Conservation (phyloP, 345 rosid species). For the Linum trigynum region DNA sequence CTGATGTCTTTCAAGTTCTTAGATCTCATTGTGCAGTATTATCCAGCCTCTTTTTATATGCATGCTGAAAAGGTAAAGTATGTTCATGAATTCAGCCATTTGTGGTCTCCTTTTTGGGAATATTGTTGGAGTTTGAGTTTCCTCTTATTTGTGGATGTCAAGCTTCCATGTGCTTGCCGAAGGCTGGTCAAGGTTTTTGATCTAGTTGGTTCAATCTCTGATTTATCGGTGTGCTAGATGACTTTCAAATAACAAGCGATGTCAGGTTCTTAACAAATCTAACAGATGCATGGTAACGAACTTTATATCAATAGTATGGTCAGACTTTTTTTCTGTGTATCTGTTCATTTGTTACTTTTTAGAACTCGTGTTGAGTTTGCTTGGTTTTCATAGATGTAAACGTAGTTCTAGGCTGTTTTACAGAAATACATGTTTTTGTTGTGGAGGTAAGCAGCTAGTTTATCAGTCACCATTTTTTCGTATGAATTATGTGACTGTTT, state of each 20-base stretch:
- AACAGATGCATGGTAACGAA: too few species aligned
- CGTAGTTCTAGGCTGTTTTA: background rate
- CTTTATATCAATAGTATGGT: too few species aligned
- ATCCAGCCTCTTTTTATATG: conserved; percentile 54
- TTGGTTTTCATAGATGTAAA: background rate
- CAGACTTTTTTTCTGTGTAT: too few species aligned
- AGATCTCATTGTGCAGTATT: conserved; percentile 53
- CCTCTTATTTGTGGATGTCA: too few species aligned
- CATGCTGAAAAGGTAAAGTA: conserved; percentile 66
- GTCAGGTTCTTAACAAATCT: too few species aligned
- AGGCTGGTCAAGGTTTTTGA: too few species aligned
- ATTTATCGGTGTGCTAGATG: background rate
- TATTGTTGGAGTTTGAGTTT: background rate
- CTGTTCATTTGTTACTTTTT: too few species aligned
- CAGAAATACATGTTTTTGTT: background rate
- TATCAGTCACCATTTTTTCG: background rate
- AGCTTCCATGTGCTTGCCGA: too few species aligned
- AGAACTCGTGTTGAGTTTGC: background rate
- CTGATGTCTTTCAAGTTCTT: conserved; percentile 78
- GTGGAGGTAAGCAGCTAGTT: background rate
- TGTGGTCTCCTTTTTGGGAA: background rate
- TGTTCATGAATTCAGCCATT: conserved; percentile 1
- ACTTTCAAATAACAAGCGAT: background rate
- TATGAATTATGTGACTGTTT: background rate
- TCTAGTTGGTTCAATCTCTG: background rate